A percentile compares a stretch with the other conserved stretches of the same genome.
Conservation (phyloP, 495 filamentous ascomycete species). For the Xylaria venustula region DNA sequence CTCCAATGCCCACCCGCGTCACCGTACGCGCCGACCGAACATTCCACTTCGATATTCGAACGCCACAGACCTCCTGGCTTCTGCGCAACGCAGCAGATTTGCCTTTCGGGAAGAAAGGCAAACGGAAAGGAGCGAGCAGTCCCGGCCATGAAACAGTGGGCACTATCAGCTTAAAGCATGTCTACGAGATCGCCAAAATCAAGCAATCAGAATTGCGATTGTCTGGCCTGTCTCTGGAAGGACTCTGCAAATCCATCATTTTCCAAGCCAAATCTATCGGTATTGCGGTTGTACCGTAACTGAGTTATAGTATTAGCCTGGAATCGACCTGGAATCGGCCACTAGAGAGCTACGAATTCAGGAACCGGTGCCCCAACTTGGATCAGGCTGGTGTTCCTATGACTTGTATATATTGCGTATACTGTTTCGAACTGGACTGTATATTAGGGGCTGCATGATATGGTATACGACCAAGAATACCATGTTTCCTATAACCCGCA, state of each 20-base stretch:
- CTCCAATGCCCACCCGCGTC: constrained; percentile 84
- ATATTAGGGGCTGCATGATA: constrained; percentile 1
- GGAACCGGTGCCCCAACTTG: background rate
- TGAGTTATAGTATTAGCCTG: background rate
- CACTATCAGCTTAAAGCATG: constrained; percentile 85
- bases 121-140: constrained; percentile 72
- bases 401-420: constrained; percentile 11
- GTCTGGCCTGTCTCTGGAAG: constrained; percentile 75
- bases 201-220: constrained; percentile 83
- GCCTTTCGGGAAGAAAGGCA: constrained; percentile 67
- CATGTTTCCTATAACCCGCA: too few relatives aligned
- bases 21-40: constrained; percentile 91
- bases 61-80: constrained; percentile 85
- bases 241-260: constrained; percentile 81
- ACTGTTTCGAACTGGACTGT: constrained; percentile 1
- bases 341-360: background rate
- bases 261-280: constrained; percentile 87
- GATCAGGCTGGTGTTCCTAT: background rate
- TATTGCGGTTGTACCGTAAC: constrained; percentile 71
- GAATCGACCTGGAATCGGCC: background rate
- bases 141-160: constrained; percentile 80
- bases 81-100: constrained; percentile 81
- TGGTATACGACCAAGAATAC: too few relatives aligned
- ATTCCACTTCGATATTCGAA: constrained; percentile 91
- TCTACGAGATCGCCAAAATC: constrained; percentile 97